Percentiles rank a stretch among this genome's conserved stretches.
These are phyloP conservation scores for Byssochlamys sp. DNA, from an alignment of 2,329 filamentous ascomycete species.

Conservation along the genomic window DNA sequence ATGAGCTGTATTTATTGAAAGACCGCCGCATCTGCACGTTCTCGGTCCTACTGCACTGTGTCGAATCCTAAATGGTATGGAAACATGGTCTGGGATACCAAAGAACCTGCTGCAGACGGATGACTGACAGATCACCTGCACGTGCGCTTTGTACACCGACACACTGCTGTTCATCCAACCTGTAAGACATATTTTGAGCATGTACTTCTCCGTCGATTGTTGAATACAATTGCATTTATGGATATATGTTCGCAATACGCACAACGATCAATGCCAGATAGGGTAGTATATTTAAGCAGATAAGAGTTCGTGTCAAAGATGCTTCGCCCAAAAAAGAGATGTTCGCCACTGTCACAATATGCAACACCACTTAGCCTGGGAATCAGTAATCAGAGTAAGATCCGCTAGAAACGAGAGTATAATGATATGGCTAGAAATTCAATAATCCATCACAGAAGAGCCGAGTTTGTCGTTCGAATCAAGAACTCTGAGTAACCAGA, in stretches of 20 bases:
- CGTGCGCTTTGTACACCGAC: too few species aligned
- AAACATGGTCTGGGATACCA: too few species aligned
- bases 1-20: too few species aligned
- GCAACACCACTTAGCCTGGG: not conserved
- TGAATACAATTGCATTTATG: not conserved
- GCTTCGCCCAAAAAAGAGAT: not conserved
- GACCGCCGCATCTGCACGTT: too few species aligned
- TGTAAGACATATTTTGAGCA: not conserved
- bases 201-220: not conserved
- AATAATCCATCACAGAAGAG: slow-evolving; percentile 26
- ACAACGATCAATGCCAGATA: not conserved
- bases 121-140: too few species aligned
- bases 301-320: not conserved
- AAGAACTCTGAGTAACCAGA: slow-evolving; percentile 25
- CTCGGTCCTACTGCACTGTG: too few species aligned
- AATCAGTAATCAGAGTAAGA: not conserved
- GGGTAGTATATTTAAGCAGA: not conserved
- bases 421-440: slow-evolving; percentile 4
- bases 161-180: not conserved
- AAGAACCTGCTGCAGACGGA: too few species aligned
- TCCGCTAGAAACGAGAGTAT: not conserved
- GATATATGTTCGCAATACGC: not conserved
- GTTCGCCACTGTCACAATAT: not conserved
- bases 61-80: too few species aligned
- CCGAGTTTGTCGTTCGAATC: slow-evolving; percentile 37